Evolutionary conservation across 2,329 filamentous ascomycete species (phyloP), one percentile per base, ranked within the genome.

Genomic region (Hypoxylon rubiginosum): DNA sequence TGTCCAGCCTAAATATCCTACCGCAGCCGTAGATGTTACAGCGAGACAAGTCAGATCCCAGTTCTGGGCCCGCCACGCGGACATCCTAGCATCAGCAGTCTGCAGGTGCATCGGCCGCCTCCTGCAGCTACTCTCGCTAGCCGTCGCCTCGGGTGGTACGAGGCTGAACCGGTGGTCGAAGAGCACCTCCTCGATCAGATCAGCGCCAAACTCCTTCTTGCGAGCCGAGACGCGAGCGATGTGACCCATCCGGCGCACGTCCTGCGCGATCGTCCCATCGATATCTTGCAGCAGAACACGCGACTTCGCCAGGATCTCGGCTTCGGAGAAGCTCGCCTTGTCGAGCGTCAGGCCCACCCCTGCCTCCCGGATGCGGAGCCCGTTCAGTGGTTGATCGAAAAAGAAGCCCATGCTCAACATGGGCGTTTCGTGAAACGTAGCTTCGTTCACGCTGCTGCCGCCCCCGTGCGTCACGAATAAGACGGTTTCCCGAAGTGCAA

Each of bases 381-480:
- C 75, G 62, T 83, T 83, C 11, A 72, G 73, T 7, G 80, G 73
- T 64, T 84, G 82, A 53, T 83, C 82, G 34, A 79, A 80, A 72
- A 80, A 83, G 63, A 79, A 77, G 0, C 76, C 76, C 19, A 83
- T 72, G 0, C 68, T 61, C 0, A 83, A 63, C 55, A 81, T 74
- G 0, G 77, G 77, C 0, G 71, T 77, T 0, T 80, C 81, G 51
- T 82, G 79, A 61, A 77, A 82, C 1, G 79, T 61, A 2, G 74
- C 76, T 66, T 83, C 82, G 50, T 82, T 83, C 30, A 78, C 79
- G 34, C 77, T 80, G 11, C 78, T 80, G 0, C 77, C 77, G 5
- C 81, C 82, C 2, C 79, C 81, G 48, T 83, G 82, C 0, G 79
- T 83, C 30, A 82, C 72, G 67, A 78, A 83, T 28, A 83, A 64